phyloP scores from a whole-genome alignment of 257 asterid genomes.

The Solanum pinnatisectum region DNA sequence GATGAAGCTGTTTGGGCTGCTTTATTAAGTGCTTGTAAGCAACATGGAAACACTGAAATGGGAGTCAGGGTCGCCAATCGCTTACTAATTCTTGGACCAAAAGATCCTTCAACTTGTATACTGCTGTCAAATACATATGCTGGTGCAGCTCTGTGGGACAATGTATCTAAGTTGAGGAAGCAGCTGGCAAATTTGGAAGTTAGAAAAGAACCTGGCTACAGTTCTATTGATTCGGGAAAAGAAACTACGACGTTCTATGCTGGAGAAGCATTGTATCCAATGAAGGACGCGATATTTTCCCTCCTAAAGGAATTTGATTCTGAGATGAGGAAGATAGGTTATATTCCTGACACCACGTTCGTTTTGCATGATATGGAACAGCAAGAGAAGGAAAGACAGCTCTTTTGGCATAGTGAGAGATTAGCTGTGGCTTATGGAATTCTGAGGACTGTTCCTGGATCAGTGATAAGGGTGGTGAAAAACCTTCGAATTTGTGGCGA shows the following conservation, averaged over 20 bases:
- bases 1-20: constrained; percentile 83
- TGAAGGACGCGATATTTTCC: constrained; percentile 44
- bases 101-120: constrained; percentile 49
- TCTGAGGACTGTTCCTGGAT: constrained; percentile 46
- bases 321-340: constrained; percentile 70
- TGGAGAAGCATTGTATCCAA: constrained; percentile 44
- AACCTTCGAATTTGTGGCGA: constrained; percentile 65
- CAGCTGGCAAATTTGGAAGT: constrained; percentile 35
- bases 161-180: constrained; percentile 46
- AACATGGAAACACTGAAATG: constrained; percentile 28
- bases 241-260: constrained; percentile 63
- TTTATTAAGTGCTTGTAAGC: constrained; percentile 50
- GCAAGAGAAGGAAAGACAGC: constrained; percentile 70
- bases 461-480: constrained; percentile 45
- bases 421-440: constrained; percentile 68
- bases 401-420: constrained; percentile 86
- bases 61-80: constrained; percentile 58
- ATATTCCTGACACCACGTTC: constrained; percentile 44
- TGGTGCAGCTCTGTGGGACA: constrained; percentile 52
- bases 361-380: constrained; percentile 71
- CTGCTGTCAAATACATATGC: constrained; percentile 62
- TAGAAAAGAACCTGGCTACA: constrained; percentile 66
- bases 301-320: constrained; percentile 42
- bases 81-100: constrained; percentile 42
- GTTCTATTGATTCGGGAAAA: constrained; percentile 51